phyloP scores from a whole-genome alignment of 768 basidiomycete species.

The Leccinum aurantiacum region DNA sequence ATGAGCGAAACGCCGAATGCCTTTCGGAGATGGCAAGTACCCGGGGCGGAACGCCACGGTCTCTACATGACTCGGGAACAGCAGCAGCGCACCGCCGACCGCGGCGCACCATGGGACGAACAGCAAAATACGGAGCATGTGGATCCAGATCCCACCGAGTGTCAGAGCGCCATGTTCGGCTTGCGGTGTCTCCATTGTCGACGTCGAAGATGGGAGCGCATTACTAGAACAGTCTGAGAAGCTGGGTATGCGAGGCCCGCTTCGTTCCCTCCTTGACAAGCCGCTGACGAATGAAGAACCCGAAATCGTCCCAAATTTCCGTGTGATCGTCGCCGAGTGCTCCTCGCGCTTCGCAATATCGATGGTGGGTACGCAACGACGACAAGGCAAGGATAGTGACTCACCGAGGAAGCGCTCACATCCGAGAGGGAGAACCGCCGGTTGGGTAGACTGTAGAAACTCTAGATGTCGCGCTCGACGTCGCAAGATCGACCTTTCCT shows the following conservation, averaged over 20 bases:
- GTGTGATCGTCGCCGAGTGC: conserved; percentile 7
- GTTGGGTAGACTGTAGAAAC: conserved; percentile 31
- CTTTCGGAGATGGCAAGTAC: conserved; percentile 29
- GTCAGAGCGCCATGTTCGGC: background rate
- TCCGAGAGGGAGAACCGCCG: conserved; percentile 33
- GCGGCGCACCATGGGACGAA: conserved; percentile 39
- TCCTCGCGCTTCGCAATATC: background rate
- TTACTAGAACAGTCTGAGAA: conserved; percentile 2
- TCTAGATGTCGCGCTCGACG: conserved; percentile 6
- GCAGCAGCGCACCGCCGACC: conserved; percentile 34
- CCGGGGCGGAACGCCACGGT: conserved; percentile 30
- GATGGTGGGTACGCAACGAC: background rate
- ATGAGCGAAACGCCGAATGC: conserved; percentile 39
- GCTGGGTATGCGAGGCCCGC: conserved; percentile 14
- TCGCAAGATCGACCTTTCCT: background rate
- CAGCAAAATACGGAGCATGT: conserved; percentile 18
- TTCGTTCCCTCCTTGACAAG: conserved; percentile 9
- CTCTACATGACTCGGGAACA: conserved; percentile 30
- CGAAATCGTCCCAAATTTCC: conserved; percentile 30
- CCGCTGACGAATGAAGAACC: conserved; percentile 16
- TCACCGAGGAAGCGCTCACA: conserved; percentile 14
- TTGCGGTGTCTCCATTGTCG: background rate
- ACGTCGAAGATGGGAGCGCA: background rate
- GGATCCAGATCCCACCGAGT: background rate
- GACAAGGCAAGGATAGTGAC: background rate